A percentile compares a stretch with the other conserved stretches of the same genome.
Conservation (phyloP, 345 rosid species). For the Eucalyptus polybractea region DNA sequence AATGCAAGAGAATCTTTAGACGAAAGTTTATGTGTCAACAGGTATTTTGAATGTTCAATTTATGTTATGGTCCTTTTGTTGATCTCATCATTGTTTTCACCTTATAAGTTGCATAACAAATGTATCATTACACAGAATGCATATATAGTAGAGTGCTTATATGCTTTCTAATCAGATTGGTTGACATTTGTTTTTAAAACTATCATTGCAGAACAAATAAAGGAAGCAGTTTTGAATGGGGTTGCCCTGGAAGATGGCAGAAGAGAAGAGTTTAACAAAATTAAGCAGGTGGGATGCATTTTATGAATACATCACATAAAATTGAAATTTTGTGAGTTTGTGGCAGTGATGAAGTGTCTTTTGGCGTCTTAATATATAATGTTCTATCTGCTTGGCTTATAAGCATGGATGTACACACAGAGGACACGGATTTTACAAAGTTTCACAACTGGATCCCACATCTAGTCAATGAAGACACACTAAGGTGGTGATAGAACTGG, state of each 20-base stretch:
- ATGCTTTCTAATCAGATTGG: not conserved
- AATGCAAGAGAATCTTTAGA: not conserved
- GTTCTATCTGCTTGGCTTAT: not conserved
- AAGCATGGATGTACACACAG: not conserved
- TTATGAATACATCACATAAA: not conserved
- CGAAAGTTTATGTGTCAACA: not conserved
- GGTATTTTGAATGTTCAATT: not conserved
- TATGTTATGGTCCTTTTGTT: not conserved
- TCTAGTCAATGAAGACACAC: not conserved
- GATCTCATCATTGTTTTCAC: not conserved
- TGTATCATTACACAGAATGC: not conserved
- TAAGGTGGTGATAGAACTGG: not conserved
- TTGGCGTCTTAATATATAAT: not conserved
- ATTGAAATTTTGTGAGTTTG: not conserved
- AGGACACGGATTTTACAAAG: not conserved
- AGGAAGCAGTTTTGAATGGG: conserved; percentile 85
- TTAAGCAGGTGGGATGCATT: conserved; percentile 52
- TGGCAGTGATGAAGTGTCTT: not conserved
- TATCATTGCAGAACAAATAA: conserved; percentile 39
- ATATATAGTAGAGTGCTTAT: not conserved
- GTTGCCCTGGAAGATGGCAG: conserved; percentile 76
- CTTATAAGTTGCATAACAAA: not conserved
- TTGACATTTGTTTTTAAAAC: not conserved
- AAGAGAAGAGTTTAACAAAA: conserved; percentile 71
- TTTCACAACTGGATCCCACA: not conserved